Evolutionary conservation across 331 rosid species (phyloP).

Genomic region (Rhamnella rubrinervis): DNA sequence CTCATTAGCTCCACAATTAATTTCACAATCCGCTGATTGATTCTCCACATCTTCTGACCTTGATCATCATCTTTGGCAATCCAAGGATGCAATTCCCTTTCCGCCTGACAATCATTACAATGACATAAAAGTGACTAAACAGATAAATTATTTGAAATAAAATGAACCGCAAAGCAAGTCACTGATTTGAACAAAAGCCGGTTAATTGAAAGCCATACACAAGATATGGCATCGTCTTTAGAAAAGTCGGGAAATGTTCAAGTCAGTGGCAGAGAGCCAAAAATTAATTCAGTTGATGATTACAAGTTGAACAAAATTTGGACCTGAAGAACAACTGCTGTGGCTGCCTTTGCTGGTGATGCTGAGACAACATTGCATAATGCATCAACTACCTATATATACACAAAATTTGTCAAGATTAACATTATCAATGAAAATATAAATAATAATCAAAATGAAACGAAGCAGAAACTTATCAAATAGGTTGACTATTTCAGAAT

Average conservation of each 20-base stretch:
- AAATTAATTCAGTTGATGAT: conserved; percentile 8
- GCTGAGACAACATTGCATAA: conserved; percentile 93
- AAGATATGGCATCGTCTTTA: not conserved
- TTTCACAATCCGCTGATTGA: conserved; percentile 89
- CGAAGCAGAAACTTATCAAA: not conserved
- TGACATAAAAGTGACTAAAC: conserved; percentile 41
- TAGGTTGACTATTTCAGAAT: not conserved
- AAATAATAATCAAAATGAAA: not conserved
- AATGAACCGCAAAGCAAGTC: conserved; percentile 20
- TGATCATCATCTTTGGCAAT: conserved; percentile 95
- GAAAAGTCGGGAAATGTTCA: conserved; percentile 17
- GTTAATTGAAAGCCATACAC: not conserved
- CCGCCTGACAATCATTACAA: conserved; percentile 68
- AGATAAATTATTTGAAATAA: conserved; percentile 22
- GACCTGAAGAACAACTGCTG: conserved; percentile 97
- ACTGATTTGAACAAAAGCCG: conserved; percentile 12
- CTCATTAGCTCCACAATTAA: conserved; percentile 95
- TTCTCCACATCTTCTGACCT: conserved; percentile 96
- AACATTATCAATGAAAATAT: not conserved
- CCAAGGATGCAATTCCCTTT: conserved; percentile 94
- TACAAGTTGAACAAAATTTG: conserved; percentile 26
- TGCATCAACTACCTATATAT: conserved; percentile 84
- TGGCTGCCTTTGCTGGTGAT: conserved; percentile 85
- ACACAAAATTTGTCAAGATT: conserved; percentile 15
- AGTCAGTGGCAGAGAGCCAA: conserved; percentile 6